These are phyloP conservation scores for Pseudogymnoascus sp. DNA, from an alignment of 2,329 filamentous ascomycete genomes.

Conservation along the genomic window DNA sequence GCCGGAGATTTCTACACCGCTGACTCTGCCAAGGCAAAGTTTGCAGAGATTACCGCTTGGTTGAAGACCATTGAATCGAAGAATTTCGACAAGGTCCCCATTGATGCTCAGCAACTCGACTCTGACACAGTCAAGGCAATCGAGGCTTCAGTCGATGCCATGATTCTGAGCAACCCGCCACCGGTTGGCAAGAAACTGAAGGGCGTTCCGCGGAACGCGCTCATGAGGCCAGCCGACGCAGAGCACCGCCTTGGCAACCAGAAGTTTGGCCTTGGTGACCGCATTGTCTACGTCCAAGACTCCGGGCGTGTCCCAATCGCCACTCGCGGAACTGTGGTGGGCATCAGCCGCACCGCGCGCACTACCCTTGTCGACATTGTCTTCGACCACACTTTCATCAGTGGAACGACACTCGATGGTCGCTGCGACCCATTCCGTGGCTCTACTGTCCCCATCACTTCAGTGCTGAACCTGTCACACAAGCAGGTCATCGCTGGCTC, in stretches of 20 bases:
- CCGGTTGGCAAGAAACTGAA: conserved; percentile 61
- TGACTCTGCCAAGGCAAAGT: conserved; percentile 62
- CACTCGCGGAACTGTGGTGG: conserved; percentile 85
- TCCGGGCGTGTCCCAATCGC: conserved; percentile 93
- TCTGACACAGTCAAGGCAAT: conserved; percentile 78
- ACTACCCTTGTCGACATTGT: conserved; percentile 81
- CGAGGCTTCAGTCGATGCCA: conserved; percentile 63
- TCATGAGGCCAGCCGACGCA: conserved; percentile 92
- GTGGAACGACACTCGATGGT: conserved; percentile 82
- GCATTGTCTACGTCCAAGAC: conserved; percentile 85
- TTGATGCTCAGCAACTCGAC: conserved; percentile 94
- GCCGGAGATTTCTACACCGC: conserved; percentile 81
- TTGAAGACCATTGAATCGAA: conserved; percentile 85
- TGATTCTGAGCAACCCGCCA: conserved; percentile 42
- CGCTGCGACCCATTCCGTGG: conserved; percentile 90
- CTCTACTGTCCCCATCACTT: conserved; percentile 80
- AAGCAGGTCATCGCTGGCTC: conserved; percentile 70
- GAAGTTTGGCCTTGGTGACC: conserved; percentile 74
- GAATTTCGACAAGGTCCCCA: conserved; percentile 87
- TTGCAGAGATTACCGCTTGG: conserved; percentile 93
- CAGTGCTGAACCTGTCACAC: conserved; percentile 78
- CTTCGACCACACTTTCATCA: conserved; percentile 95
- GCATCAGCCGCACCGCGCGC: conserved; percentile 79
- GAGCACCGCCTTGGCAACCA: conserved; percentile 86
- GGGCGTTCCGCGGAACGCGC: conserved; percentile 73